Evolutionary conservation across 2,329 filamentous ascomycete species (phyloP), one percentile per base, ranked within the genome.

Genomic region (Colletotrichum viniferum): DNA sequence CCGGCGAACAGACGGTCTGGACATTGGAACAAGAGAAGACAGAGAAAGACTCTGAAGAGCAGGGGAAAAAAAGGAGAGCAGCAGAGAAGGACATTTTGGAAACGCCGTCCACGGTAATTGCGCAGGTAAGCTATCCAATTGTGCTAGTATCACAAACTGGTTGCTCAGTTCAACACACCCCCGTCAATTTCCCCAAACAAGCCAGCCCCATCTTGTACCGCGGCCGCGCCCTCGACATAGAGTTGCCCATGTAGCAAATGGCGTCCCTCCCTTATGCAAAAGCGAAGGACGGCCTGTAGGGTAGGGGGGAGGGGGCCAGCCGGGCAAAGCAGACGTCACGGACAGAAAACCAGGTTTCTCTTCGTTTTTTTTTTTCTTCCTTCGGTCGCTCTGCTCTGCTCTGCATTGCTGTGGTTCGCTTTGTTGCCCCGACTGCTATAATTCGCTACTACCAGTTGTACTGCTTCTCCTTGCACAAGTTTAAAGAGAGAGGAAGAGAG

Each of bases 71-170:
- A 14, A 3, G 4, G 24, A 28, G 21, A 60, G 18, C 26, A 60
- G 32, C 13, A 60, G 28, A 32, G 28, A 61, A 18, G 30, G n/a
- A 58, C 18, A 16, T n/a, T 14, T 48, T 64, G 36, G 32, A 58
- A 32, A 64, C 38, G 16, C 56, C 16, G n/a, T 60, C 14, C 13
- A 28, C 28, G 66, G n/a, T 28, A 34, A 63, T 34, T 52, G 21
- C 62, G 14, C 32, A 70, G 70, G 73, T 74, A 72, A 74, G 73
- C 61, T 66, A 30, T 14, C 26, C 52, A 30, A 60, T 24, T 61
- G 24, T 24, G 18, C 24, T 26, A 13, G 26, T 7, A 48, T 48
- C 43, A 32, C 58, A 65, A 26, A 21, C 48, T 55, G 52, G 24
- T 66, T 32, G 55, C 56, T 43, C 32, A 24, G 30, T 73, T 65